Evolutionary conservation across 148 eudicot species (phyloP), one percentile per base, ranked within the genome.

Genomic region (Diospyros kaki): DNA sequence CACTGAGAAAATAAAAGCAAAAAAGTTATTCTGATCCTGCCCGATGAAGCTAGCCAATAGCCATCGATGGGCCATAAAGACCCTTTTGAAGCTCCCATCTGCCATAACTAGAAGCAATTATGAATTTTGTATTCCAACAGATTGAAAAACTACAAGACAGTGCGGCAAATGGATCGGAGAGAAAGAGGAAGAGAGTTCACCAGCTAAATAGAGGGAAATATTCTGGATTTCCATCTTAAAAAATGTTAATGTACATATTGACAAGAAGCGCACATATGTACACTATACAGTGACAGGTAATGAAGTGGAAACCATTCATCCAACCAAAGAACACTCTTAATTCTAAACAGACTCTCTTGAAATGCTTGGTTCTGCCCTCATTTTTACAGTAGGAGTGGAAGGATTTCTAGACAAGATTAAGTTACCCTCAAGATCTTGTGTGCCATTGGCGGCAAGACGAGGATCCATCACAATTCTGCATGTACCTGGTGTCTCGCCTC

Each of bases 381-480:
- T 44, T 77, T 75, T 72, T 46, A 84, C 69, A 51, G 67, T 18
- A 40, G 86, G 45, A 58, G 85, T 61, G 17, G 81, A 76, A 7
- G 83, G 79, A 73, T 78, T 63, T 78, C 82, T 83, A 45, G 87
- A 89, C 59, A 93, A 74, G 45, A 84, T 66, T 44, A 92, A 68
- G 77, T 93, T 95, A 64, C 99, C 97, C 3, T 81, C 81, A 18
- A 64, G 38, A 75, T 92, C 99, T 55, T 71, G 67, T 42, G 64
- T 81, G 71, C 80, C 75, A 69, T 85, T 88, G 58, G 75, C 61
- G 39, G 87, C 77, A 48, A 90, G 72, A 71, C 71, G 83, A 63
- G 89, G 78, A 62, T 86, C 90, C 74, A 83, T 78, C 73, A 93
- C 86, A 3, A 95, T 84, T 78, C 62, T 82, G 84, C 99, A 95